A percentile compares a stretch with the other conserved stretches of the same genome.
Conservation (phyloP, 2,329 filamentous ascomycete genomes). For the Paecilomyces formosus region DNA sequence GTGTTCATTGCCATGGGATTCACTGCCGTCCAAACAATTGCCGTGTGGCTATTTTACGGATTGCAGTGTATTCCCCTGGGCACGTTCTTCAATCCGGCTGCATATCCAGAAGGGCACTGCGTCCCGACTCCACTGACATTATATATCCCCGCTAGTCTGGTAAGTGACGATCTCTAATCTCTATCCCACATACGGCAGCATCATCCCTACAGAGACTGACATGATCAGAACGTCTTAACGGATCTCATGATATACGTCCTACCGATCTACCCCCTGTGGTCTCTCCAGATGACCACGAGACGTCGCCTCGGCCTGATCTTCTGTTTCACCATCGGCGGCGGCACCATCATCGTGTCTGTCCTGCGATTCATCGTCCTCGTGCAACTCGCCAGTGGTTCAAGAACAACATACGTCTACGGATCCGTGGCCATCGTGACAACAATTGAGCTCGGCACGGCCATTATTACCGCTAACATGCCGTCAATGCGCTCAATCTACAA, state of each 20-base stretch:
- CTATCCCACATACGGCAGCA: neutral
- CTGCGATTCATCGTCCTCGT: neutral
- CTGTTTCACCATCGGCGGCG: neutral
- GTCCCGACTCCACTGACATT: neutral
- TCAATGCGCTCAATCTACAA: neutral
- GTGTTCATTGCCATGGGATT: neutral
- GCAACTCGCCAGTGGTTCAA: neutral
- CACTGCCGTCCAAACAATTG: neutral
- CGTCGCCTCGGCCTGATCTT: neutral
- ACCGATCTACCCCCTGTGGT: neutral
- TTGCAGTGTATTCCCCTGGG: neutral
- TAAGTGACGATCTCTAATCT: neutral
- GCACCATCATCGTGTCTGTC: neutral
- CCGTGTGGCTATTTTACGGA: neutral
- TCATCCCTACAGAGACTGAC: neutral
- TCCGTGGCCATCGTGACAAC: neutral
- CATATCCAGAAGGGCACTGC: neutral
- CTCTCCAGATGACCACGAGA: neutral
- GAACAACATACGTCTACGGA: neutral
- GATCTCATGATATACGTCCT: neutral
- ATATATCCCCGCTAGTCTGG: neutral
- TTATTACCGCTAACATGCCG: neutral
- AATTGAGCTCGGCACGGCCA: neutral
- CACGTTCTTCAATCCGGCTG: neutral
- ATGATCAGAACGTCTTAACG: neutral